Base-by-base conservation (phyloP, 768 basidiomycete genomes). In the Paxillus involutus region DNA sequence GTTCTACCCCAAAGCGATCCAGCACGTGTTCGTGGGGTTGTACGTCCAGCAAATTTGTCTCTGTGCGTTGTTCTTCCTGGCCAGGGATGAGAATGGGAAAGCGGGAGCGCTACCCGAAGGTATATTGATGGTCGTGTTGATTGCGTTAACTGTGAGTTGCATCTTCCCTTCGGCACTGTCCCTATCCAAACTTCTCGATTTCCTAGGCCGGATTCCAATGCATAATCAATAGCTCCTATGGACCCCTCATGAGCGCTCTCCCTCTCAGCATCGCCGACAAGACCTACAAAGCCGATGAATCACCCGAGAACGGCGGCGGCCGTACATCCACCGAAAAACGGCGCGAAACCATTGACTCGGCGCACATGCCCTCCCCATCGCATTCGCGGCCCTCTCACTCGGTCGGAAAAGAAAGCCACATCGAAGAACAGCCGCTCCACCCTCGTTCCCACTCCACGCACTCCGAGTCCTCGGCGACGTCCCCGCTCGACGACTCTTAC, bases 1-100 rank as follows among this genome's bases (percentile, higher is more conserved):
- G 46, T 98, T 97, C 78, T 98, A 94, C 80, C 95, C 95, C 21
- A 91, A 87, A 71, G 96, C 97, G 5, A 83, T 98, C 26, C 85
- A 91, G 46, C 97, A 98, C 64, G 65, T 96, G 30, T 98, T 98
- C 59, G 92, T 94, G 19, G 97, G 96, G 3, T 63, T 98, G 67
- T 99, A 99, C 67, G 79, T 99, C 43, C 83, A 95, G 68, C 87
- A 97, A 45, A 63, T 98, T 46, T 94, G 90, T 67, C 75, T 97
- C 35, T 80, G 81, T 32, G 91, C 89, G 4, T 73, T 98, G 57
- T 97, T 98, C 81, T 98, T 99, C 86, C 79, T 99, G 8, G 83
- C 87, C 1, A 76, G 73, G 49, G 72, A 93, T 59, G 63, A 73
- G 21, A 73, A 84, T 29, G 55, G 70, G 0, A 75, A 85, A 0